phyloP scores from a whole-genome alignment of 2,329 filamentous ascomycete species.

The Sclerotinia spermophila region DNA sequence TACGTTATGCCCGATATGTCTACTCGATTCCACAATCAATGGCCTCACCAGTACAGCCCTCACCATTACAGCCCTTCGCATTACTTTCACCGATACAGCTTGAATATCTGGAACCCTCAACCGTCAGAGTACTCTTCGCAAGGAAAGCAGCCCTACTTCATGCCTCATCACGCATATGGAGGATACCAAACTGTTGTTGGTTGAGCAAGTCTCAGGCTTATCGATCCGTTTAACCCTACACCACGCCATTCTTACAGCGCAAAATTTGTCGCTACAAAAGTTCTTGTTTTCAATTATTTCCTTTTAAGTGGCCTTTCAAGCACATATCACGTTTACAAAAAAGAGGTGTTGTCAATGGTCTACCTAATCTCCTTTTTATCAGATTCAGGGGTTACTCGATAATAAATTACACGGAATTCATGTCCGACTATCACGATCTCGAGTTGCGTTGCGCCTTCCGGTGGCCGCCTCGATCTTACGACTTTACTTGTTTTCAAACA shows the following conservation, averaged over 20 bases:
- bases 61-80: conserved; percentile 7
- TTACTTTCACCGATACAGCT: conserved; percentile 31
- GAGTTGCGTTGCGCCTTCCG: conserved; percentile 37
- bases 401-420: conserved; percentile 30
- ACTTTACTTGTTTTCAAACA: conserved; percentile 30
- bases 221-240: conserved; percentile 14
- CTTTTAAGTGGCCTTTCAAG: conserved; percentile 28
- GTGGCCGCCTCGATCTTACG: conserved; percentile 40
- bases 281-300: conserved; percentile 22
- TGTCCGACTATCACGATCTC: conserved; percentile 35
- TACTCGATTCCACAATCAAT: conserved; percentile 4
- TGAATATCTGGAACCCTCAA: conserved; percentile 43
- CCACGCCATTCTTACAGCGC: conserved; percentile 28
- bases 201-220: neutral
- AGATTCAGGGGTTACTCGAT: conserved; percentile 30
- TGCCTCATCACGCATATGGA: conserved; percentile 42
- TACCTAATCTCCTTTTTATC: conserved; percentile 18
- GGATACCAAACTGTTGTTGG: conserved; percentile 46
- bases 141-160: conserved; percentile 45
- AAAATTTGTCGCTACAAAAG: conserved; percentile 34
- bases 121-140: conserved; percentile 47
- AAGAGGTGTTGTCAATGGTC: conserved; percentile 28
- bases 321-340: conserved; percentile 33
- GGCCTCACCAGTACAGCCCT: neutral
- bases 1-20: conserved; percentile 35